Conservation (phyloP, 2,329 filamentous ascomycete species). For the Aspergillaceae sp. region DNA sequence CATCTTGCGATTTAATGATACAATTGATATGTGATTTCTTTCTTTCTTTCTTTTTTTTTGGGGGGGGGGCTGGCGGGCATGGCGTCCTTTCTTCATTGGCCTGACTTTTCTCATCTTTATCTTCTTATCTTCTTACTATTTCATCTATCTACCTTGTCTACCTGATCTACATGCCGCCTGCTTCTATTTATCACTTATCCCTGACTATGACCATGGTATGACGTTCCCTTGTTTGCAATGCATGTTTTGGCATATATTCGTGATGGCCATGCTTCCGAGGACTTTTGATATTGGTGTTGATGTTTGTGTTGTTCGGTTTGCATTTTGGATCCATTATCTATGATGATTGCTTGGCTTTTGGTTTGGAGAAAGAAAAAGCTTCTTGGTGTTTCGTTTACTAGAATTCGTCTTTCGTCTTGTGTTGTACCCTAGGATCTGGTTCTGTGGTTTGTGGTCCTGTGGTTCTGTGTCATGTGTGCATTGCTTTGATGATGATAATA, state of each 20-base stretch:
- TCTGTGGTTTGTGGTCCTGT: too few relatives aligned
- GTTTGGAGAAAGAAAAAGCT: not conserved
- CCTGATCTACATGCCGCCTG: too few relatives aligned
- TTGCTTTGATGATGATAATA: slow-evolving; percentile 8
- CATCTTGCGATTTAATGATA: slow-evolving; percentile 86
- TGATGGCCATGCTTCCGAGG: not conserved
- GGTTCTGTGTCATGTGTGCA: not conserved
- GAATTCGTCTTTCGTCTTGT: too few relatives aligned
- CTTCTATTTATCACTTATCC: too few relatives aligned
- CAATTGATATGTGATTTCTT: slow-evolving; percentile 58
- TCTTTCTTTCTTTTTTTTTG: not conserved
- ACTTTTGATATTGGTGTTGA: not conserved
- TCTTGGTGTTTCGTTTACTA: too few relatives aligned
- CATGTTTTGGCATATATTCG: slow-evolving; percentile 3
- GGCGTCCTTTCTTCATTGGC: not conserved
- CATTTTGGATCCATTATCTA: not conserved
- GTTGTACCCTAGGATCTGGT: too few relatives aligned
- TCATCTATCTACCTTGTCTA: too few relatives aligned
- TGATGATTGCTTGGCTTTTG: not conserved
- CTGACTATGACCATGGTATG: too few relatives aligned
- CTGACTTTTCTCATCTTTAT: not conserved
- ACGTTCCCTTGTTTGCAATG: not conserved
- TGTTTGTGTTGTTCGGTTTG: not conserved
- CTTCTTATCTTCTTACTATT: too few relatives aligned
- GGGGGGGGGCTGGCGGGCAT: not conserved